These are phyloP conservation scores for Senna siamea DNA, from an alignment of 306 rosid genomes.

Conservation along the genomic window DNA sequence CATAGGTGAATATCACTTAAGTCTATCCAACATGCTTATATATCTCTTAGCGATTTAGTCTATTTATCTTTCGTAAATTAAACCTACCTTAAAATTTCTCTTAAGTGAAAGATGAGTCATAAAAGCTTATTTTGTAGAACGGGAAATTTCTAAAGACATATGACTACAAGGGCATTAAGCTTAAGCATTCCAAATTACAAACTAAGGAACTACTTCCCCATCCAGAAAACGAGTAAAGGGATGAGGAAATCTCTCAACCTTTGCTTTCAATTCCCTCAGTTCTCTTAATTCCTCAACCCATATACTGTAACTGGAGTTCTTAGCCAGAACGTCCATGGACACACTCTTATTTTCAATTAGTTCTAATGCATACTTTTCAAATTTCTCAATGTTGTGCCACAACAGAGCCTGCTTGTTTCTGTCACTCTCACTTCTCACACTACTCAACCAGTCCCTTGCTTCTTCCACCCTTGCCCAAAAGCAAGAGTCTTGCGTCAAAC, in stretches of 20 bases:
- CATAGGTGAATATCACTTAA: no score
- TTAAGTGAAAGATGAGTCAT: conserved; percentile 19
- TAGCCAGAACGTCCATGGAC: conserved; percentile 65
- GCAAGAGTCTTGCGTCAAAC: conserved; percentile 84
- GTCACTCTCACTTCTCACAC: conserved; percentile 53
- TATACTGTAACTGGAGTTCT: conserved; percentile 66
- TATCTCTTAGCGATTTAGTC: no score
- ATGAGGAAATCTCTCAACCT: conserved; percentile 31
- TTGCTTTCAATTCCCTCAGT: conserved; percentile 50
- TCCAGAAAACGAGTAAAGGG: conserved; percentile 35
- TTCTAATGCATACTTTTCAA: conserved; percentile 57
- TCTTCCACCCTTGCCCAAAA: conserved; percentile 91
- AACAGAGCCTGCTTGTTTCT: conserved; percentile 22
- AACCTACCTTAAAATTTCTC: no score
- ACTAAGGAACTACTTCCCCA: conserved; percentile 45
- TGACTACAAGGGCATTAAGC: neutral
- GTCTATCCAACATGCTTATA: no score
- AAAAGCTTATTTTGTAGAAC: conserved; percentile 10
- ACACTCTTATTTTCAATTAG: conserved; percentile 65
- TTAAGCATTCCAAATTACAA: neutral
- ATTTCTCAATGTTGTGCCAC: conserved; percentile 56
- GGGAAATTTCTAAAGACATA: conserved; percentile 3
- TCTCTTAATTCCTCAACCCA: conserved; percentile 58
- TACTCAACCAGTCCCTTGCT: conserved; percentile 63
- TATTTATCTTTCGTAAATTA: no score